Percentiles rank a stretch among this genome's conserved stretches.
These are phyloP conservation scores for Lithocarpus polystachyus DNA, from an alignment of 306 rosid genomes.

Conservation along the genomic window DNA sequence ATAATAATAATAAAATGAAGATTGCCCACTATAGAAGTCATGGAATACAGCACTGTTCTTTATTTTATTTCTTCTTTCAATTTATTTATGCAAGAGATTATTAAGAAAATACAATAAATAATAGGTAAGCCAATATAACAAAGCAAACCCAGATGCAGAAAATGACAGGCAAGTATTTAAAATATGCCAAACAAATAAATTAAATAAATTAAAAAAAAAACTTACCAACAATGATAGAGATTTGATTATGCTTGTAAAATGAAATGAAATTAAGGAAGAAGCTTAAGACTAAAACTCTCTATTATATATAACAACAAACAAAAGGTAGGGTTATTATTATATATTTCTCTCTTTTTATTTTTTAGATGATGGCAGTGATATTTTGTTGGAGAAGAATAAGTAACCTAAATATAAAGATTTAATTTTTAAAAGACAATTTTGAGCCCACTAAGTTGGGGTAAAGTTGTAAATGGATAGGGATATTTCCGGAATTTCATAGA, in stretches of 20 bases:
- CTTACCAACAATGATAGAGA: constrained; percentile 41
- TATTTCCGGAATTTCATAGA: constrained; percentile 7
- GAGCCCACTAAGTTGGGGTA: constrained; percentile 12
- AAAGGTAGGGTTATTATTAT: constrained; percentile 16
- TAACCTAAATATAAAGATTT: constrained; percentile 24
- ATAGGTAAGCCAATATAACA: constrained; percentile 6
- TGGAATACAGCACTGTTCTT: constrained; percentile 3
- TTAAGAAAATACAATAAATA: background rate
- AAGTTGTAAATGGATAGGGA: constrained; percentile 10
- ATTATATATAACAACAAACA: constrained; percentile 7
- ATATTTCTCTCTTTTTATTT: constrained; percentile 2
- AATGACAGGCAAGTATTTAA: constrained; percentile 25
- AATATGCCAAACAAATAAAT: constrained; percentile 1
- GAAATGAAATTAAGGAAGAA: constrained; percentile 42
- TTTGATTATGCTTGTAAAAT: constrained; percentile 27
- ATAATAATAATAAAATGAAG: constrained; percentile 6
- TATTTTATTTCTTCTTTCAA: constrained; percentile 6
- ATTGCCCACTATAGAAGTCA: constrained; percentile 12
- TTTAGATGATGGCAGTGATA: constrained; percentile 20
- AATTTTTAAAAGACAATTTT: constrained; percentile 7
- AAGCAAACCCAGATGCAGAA: constrained; percentile 46
- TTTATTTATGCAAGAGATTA: background rate
- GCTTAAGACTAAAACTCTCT: constrained; percentile 32
- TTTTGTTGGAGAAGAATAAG: constrained; percentile 21
- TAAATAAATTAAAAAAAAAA: background rate